Evolutionary conservation across 1,284 basidiomycete genomes (phyloP).

Genomic region (Hemileia vastatrix): DNA sequence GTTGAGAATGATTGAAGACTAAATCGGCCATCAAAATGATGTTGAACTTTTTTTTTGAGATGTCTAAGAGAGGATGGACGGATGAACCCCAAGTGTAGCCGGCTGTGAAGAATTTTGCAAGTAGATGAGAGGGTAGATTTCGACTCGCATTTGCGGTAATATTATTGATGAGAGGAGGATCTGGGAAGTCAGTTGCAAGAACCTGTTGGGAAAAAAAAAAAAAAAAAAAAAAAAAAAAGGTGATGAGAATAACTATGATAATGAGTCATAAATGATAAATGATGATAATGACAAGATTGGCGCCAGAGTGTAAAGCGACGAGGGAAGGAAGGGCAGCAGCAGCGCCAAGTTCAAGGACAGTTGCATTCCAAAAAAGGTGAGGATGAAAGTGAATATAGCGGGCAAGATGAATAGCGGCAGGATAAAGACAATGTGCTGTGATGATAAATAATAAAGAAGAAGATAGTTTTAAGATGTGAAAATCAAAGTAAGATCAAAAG

Average conservation of each 20-base stretch:
- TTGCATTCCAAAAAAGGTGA: neutral
- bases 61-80: neutral
- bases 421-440: conserved; percentile 20
- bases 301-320: conserved; percentile 4
- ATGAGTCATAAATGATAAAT: too few species aligned
- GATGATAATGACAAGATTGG: conserved; percentile 11
- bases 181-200: conserved; percentile 17
- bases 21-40: conserved; percentile 14
- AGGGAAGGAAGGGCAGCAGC: conserved; percentile 9
- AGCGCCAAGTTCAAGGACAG: conserved; percentile 17
- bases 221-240: neutral
- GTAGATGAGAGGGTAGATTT: conserved; percentile 1
- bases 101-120: neutral
- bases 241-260: neutral
- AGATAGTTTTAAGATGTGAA: too few species aligned
- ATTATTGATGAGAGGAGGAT: conserved; percentile 13
- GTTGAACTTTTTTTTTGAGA: conserved; percentile 5
- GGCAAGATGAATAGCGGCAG: conserved; percentile 7
- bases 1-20: conserved; percentile 21
- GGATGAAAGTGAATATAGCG: conserved; percentile 6
- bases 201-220: conserved; percentile 1
- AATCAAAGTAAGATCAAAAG: too few species aligned
- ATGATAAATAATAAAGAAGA: too few species aligned
- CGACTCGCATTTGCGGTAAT: conserved; percentile 6
- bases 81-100: neutral